Conservation (phyloP, 163 green algal species). For the Volvox carteri region DNA sequence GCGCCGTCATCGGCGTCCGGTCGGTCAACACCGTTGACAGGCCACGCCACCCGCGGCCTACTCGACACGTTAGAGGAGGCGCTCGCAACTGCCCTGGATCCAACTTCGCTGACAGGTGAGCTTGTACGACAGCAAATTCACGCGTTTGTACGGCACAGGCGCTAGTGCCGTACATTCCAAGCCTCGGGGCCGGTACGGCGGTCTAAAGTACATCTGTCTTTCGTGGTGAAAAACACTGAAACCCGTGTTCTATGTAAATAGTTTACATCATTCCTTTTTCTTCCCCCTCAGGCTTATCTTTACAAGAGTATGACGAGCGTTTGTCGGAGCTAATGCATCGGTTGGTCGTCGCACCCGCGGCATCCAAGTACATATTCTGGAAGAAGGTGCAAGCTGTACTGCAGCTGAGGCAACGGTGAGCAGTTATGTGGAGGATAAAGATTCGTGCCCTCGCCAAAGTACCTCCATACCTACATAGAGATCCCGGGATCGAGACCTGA, state of each 20-base stretch:
- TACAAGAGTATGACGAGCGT: slow-evolving; percentile 41
- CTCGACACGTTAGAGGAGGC: slow-evolving; percentile 60
- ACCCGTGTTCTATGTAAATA: too few relatives aligned
- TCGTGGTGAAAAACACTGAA: too few relatives aligned
- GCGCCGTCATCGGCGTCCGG: neutral
- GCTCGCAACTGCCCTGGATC: slow-evolving; percentile 52
- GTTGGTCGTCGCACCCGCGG: slow-evolving; percentile 63
- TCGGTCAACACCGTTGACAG: slow-evolving; percentile 19
- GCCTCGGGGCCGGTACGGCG: too few relatives aligned
- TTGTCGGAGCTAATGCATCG: slow-evolving; percentile 55
- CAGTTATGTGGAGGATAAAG: too few relatives aligned
- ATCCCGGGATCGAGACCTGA: too few relatives aligned
- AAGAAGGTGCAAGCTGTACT: slow-evolving; percentile 63
- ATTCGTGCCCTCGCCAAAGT: too few relatives aligned
- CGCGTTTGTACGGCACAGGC: too few relatives aligned
- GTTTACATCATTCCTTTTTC: too few relatives aligned
- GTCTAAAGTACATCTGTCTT: too few relatives aligned
- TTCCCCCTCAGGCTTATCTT: slow-evolving; percentile 55
- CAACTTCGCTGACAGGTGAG: slow-evolving; percentile 55
- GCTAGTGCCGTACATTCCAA: too few relatives aligned
- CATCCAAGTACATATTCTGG: slow-evolving; percentile 67
- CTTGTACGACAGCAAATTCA: too few relatives aligned
- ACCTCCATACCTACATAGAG: too few relatives aligned
- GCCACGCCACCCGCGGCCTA: slow-evolving; percentile 12
- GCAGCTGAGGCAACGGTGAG: slow-evolving; percentile 59